These are phyloP conservation scores for Phytophthora brassicae DNA, from an alignment of 352 stramenopile species.

Conservation along the genomic window DNA sequence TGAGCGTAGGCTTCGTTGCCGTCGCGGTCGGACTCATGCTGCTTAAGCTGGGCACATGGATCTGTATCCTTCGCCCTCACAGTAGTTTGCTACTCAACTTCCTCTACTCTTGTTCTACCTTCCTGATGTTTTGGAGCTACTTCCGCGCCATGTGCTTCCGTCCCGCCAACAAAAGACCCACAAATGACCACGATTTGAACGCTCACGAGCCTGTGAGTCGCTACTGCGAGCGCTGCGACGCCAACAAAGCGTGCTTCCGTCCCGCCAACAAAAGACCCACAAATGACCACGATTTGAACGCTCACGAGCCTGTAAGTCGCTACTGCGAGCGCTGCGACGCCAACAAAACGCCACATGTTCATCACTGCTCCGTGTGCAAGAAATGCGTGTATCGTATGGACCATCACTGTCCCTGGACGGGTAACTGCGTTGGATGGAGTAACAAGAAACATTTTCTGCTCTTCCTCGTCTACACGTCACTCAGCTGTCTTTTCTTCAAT, in stretches of 20 bases:
- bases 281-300: background rate
- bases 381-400: slow-evolving; percentile 85
- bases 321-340: slow-evolving; percentile 83
- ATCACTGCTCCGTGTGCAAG: slow-evolving; percentile 81
- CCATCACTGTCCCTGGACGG: slow-evolving; percentile 85
- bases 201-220: slow-evolving; percentile 24
- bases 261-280: slow-evolving; percentile 19
- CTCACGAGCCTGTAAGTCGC: slow-evolving; percentile 24
- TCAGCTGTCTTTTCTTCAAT: slow-evolving; percentile 66
- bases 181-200: background rate
- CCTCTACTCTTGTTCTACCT: slow-evolving; percentile 40
- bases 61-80: slow-evolving; percentile 36
- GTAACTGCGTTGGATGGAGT: slow-evolving; percentile 82
- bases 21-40: slow-evolving; percentile 67
- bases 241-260: slow-evolving; percentile 44
- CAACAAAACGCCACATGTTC: slow-evolving; percentile 56
- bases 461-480: slow-evolving; percentile 74
- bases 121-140: slow-evolving; percentile 85
- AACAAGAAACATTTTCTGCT: slow-evolving; percentile 88
- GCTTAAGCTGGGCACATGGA: slow-evolving; percentile 61
- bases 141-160: slow-evolving; percentile 39
- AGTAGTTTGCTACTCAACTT: slow-evolving; percentile 27
- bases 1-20: slow-evolving; percentile 43
- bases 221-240: slow-evolving; percentile 83
- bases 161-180: slow-evolving; percentile 18